phyloP scores from a whole-genome alignment of 106 monocot genomes.

The Platanthera zijinensis region DNA sequence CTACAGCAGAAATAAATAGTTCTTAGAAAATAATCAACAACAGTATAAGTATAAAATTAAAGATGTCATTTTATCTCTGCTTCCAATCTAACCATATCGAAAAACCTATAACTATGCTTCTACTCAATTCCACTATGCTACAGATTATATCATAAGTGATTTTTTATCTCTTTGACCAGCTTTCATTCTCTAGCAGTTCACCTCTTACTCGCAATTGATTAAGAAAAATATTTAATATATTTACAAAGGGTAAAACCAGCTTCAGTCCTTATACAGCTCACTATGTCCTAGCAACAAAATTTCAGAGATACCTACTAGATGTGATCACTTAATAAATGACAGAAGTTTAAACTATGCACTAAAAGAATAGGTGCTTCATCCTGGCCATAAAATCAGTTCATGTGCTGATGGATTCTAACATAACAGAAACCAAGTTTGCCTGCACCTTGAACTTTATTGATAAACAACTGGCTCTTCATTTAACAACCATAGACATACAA shows the following conservation, averaged over 20 bases:
- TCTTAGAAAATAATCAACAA: background rate
- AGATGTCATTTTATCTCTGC: background rate
- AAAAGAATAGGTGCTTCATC: background rate
- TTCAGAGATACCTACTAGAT: background rate
- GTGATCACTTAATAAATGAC: background rate
- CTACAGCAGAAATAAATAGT: conserved; percentile 20
- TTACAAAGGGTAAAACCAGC: background rate
- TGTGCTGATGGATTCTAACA: no score
- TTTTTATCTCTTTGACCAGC: background rate
- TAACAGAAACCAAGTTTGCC: no score
- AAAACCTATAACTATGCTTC: background rate
- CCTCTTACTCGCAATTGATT: background rate
- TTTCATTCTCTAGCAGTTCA: background rate
- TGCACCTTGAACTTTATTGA: no score
- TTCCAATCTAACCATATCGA: background rate
- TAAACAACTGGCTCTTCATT: no score
- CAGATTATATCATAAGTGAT: background rate
- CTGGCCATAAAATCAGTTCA: background rate
- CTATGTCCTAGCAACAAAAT: background rate
- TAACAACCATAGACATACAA: no score
- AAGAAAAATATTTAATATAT: background rate
- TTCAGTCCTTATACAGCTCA: background rate
- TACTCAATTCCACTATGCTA: background rate
- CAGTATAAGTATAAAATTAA: background rate
- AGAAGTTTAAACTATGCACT: background rate